phyloP scores from a whole-genome alignment of 805 yeast species.

The Kazachstania taianensis region DNA sequence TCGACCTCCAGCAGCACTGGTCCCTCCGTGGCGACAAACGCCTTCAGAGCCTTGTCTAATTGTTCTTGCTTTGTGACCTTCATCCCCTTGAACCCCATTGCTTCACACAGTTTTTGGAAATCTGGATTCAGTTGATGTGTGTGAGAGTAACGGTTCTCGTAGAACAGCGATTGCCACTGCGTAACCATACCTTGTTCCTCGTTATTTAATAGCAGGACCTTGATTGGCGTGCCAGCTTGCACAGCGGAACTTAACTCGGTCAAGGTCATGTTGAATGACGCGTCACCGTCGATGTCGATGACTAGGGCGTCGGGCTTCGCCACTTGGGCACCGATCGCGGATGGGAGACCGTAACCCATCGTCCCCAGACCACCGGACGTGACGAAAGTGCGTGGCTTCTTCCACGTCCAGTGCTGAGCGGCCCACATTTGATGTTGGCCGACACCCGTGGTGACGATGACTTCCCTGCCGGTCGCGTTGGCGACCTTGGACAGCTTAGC shows the following conservation, averaged over 20 bases:
- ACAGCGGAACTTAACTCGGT: constrained; percentile 90
- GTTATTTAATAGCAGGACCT: constrained; percentile 81
- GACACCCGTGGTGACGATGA: constrained; percentile 92
- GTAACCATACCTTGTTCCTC: constrained; percentile 99
- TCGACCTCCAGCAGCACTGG: constrained; percentile 87
- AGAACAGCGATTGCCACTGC: constrained; percentile 97
- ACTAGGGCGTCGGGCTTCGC: constrained; percentile 92
- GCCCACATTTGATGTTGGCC: constrained; percentile 99
- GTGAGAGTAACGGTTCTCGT: constrained; percentile 93
- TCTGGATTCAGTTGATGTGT: constrained; percentile 95
- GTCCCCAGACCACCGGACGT: constrained; percentile 98
- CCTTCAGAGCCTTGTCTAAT: constrained; percentile 44
- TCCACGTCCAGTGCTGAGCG: constrained; percentile 96
- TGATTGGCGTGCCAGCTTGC: constrained; percentile 86
- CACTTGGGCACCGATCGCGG: constrained; percentile 97
- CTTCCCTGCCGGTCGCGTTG: constrained; percentile 45
- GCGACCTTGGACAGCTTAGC: constrained; percentile 68
- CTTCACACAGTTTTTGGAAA: constrained; percentile 84
- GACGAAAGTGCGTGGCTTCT: constrained; percentile 81
- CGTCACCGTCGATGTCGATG: constrained; percentile 97
- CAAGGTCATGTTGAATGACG: constrained; percentile 94
- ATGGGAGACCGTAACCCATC: constrained; percentile 96
- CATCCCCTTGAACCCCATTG: constrained; percentile 85
- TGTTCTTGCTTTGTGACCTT: constrained; percentile 63
- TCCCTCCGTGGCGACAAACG: constrained; percentile 66